These are phyloP conservation scores for Verticillium isaacii DNA, from an alignment of 2,329 filamentous ascomycete genomes.

Conservation along the genomic window DNA sequence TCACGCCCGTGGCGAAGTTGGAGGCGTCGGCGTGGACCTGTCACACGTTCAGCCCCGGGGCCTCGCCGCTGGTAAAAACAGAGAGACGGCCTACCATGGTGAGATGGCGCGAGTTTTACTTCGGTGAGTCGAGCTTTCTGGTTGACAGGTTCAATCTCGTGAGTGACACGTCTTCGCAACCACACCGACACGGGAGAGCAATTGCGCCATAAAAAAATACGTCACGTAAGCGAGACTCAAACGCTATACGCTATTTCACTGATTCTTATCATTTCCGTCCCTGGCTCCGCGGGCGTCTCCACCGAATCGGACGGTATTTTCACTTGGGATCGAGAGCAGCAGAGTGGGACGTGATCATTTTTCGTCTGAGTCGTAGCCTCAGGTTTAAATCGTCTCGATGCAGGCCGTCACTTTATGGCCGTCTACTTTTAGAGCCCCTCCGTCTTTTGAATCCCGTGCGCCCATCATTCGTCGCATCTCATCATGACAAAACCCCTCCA, in stretches of 20 bases:
- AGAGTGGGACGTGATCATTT: neutral
- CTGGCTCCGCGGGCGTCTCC: neutral
- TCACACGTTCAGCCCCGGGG: neutral
- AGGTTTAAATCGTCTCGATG: neutral
- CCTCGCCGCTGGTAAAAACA: neutral
- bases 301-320: neutral
- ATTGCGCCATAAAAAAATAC: neutral
- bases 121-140: neutral
- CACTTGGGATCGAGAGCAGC: neutral
- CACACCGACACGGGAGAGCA: neutral
- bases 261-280: neutral
- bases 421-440: neutral
- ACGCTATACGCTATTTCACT: neutral
- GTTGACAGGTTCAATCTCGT: neutral
- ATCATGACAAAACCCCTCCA: neutral
- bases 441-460: neutral
- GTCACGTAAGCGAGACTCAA: neutral
- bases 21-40: slow-evolving; percentile 77
- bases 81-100: neutral
- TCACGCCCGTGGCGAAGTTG: slow-evolving; percentile 62
- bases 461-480: neutral
- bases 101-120: neutral
- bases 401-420: neutral
- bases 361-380: neutral
- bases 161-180: neutral